A percentile compares a stretch with the other conserved stretches of the same genome.
phyloP scores from a whole-genome alignment of 257 asterid genomes.

The Osmanthus fragrans region DNA sequence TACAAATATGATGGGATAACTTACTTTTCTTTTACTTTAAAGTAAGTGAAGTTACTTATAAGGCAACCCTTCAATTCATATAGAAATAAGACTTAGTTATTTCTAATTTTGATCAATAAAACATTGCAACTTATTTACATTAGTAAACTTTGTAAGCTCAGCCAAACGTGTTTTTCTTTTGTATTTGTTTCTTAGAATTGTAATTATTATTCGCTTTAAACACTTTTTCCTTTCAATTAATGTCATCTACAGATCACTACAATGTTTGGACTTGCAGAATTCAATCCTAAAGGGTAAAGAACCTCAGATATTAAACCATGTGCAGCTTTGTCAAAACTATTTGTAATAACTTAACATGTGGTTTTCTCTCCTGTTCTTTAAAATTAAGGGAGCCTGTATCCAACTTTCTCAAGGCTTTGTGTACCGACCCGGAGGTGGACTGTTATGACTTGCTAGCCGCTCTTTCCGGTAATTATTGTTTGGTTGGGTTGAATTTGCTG shows the following conservation, averaged over 20 bases:
- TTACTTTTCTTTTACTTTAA: not conserved
- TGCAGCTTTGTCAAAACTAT: not conserved
- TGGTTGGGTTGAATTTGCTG: not conserved
- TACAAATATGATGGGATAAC: not conserved
- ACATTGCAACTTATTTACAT: too few relatives aligned
- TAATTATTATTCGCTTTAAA: not conserved
- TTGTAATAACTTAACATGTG: not conserved
- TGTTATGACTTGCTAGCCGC: constrained; percentile 61
- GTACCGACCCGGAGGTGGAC: constrained; percentile 48
- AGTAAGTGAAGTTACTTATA: not conserved
- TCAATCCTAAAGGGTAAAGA: constrained; percentile 65
- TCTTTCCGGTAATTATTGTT: constrained; percentile 51
- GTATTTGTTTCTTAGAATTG: too few relatives aligned
- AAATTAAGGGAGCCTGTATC: constrained; percentile 42
- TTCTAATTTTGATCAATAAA: not conserved
- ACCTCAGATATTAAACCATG: not conserved
- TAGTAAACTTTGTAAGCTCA: not conserved
- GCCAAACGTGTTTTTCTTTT: not conserved
- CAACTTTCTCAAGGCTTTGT: constrained; percentile 44
- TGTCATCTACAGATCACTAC: constrained; percentile 52
- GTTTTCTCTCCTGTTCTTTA: not conserved
- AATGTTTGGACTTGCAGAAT: constrained; percentile 73
- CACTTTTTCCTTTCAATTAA: not conserved
- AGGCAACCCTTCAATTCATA: not conserved
- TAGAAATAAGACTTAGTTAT: not conserved